Evolutionary conservation across 2,329 filamentous ascomycete genomes (phyloP).

Genomic region (Tetracladium maxilliforme): DNA sequence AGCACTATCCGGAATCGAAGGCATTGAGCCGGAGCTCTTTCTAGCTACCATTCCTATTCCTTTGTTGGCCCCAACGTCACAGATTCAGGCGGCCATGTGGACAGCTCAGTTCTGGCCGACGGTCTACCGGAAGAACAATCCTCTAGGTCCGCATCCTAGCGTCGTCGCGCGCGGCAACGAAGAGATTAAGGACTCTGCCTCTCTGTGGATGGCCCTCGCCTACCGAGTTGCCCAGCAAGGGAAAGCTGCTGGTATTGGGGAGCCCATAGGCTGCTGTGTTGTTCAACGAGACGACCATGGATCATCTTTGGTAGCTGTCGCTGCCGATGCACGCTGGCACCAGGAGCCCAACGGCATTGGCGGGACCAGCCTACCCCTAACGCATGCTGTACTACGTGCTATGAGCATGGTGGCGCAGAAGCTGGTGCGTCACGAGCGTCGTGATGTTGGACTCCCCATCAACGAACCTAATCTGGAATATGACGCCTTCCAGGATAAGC

Average conservation of each 20-base stretch:
- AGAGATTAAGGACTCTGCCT: slow-evolving; percentile 49
- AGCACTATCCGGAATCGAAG: slow-evolving; percentile 31
- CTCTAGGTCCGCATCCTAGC: slow-evolving; percentile 69
- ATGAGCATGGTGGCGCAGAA: slow-evolving; percentile 68
- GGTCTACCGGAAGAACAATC: slow-evolving; percentile 76
- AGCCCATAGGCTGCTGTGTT: slow-evolving; percentile 60
- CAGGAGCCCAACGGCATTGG: slow-evolving; percentile 26
- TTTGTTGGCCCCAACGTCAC: slow-evolving; percentile 58
- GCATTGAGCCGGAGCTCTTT: slow-evolving; percentile 19
- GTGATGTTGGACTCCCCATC: slow-evolving; percentile 9
- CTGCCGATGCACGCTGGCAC: slow-evolving; percentile 62
- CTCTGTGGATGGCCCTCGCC: slow-evolving; percentile 54
- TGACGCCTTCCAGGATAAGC: slow-evolving; percentile 52
- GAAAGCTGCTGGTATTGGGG: slow-evolving; percentile 42
- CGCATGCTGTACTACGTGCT: slow-evolving; percentile 62
- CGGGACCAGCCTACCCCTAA: slow-evolving; percentile 56
- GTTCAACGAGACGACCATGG: slow-evolving; percentile 34
- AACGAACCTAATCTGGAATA: slow-evolving; percentile 27
- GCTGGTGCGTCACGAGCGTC: slow-evolving; percentile 19
- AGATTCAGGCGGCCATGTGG: slow-evolving; percentile 62
- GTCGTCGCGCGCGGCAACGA: slow-evolving; percentile 56
- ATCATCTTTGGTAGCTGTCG: slow-evolving; percentile 45
- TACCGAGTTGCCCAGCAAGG: slow-evolving; percentile 46
- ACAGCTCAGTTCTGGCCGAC: slow-evolving; percentile 69
- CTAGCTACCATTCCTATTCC: slow-evolving; percentile 49